Percentiles rank a stretch among this genome's conserved stretches.
Evolutionary conservation across 257 asterid species (phyloP).

Genomic region (Oldenlandia corymbosa): DNA sequence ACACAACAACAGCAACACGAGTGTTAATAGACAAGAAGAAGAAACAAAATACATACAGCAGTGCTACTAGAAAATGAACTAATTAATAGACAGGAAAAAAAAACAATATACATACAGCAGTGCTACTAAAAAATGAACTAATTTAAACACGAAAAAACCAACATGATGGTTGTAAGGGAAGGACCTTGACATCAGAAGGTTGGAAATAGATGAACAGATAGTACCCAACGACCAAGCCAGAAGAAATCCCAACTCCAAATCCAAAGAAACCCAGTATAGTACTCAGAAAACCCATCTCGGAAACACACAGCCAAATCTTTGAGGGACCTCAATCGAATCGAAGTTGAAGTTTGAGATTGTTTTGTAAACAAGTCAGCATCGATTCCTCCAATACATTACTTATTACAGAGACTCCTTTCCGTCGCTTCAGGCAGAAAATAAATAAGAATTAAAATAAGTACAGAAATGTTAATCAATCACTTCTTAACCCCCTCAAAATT

Average conservation of each 20-base stretch:
- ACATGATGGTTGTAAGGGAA: background rate
- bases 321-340: background rate
- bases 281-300: constrained; percentile 68
- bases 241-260: constrained; percentile 76
- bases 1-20: too few relatives aligned
- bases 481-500: too few relatives aligned
- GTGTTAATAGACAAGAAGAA: too few relatives aligned
- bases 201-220: constrained; percentile 63
- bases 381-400: constrained; percentile 6
- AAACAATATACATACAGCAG: background rate
- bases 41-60: background rate
- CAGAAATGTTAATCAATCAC: too few relatives aligned
- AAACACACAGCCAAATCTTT: background rate
- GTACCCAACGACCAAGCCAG: constrained; percentile 36
- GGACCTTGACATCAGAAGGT: constrained; percentile 81
- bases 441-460: too few relatives aligned
- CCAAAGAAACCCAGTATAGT: constrained; percentile 68
- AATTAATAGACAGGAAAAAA: too few relatives aligned
- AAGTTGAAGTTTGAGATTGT: background rate
- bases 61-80: background rate
- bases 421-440: background rate
- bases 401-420: background rate
- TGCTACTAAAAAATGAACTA: background rate
- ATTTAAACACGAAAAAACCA: background rate
- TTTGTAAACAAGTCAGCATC: constrained; percentile 8